Evolutionary conservation across 257 asterid genomes (phyloP), one percentile per base, ranked within the genome.

Genomic region (Salvia splendens): DNA sequence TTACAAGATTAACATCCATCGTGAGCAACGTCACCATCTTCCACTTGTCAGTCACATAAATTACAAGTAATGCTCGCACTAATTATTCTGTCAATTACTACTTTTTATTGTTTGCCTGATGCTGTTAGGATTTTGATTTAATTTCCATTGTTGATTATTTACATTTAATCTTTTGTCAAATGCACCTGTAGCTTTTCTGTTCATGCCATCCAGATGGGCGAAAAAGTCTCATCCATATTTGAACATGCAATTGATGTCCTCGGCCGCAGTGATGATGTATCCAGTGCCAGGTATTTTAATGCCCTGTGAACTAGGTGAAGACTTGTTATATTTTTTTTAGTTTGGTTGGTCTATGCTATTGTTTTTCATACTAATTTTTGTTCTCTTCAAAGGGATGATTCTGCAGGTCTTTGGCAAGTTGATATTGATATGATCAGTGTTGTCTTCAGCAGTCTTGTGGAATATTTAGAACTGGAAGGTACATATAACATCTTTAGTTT

Each of bases 141-240:
- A 68, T 58, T 40, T 4, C 61, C 5, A 20, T 50, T 58, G 15
- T 32, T 42, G 6, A 15, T 50, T 50, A 54, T 48, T 48, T 65
- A 14, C 52, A 33, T 10, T 24, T 72, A 58, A 24, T 65, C 20
- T 64, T 62, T 71, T 68, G 52, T 57, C 69, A 63, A 70, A 72
- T 83, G 76, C 55, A 59, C 64, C 38, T 85, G 84, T 78, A 94
- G 99, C 81, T 94, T 88, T 65, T 94, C 99, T 16, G 99, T 87
- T 17, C 97, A 94, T 73, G 95, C 97, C 78, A 91, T 94, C 65
- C 95, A 90, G 83, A 84, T 88, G 99, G 91, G 97, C 32, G 92
- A 94, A 77, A 94, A 88, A 71, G 95, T 94, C 60, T 83, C 97
- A n/a, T 79, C 91, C 65, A 72, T 91, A 69, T 84, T 94, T 73